Evolutionary conservation across 1,139 yeast genomes (phyloP).

Genomic region (Candida pseudoviswanathii): DNA sequence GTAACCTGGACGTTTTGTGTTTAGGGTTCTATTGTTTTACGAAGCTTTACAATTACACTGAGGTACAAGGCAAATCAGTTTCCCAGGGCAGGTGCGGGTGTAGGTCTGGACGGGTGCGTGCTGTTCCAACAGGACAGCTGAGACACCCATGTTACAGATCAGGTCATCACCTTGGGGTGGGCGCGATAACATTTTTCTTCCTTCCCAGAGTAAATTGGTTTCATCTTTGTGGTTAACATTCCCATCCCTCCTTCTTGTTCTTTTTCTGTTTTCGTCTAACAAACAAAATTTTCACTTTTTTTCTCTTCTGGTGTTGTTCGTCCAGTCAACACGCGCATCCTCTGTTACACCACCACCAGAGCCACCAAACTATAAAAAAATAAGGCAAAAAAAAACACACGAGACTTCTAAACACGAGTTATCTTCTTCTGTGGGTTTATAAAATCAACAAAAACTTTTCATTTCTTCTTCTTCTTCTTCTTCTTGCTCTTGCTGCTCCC

Average conservation of each 20-base stretch:
- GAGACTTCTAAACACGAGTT: background rate
- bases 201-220: no score
- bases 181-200: no score
- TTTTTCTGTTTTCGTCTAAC: background rate
- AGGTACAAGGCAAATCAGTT: no score
- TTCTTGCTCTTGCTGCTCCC: background rate
- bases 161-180: no score
- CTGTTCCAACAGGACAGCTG: no score
- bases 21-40: background rate
- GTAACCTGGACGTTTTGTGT: background rate
- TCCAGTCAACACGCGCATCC: background rate
- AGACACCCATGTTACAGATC: no score
- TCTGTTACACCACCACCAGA: background rate
- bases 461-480: background rate
- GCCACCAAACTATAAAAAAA: background rate
- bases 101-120: no score
- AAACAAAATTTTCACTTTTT: background rate
- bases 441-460: background rate
- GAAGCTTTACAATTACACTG: background rate
- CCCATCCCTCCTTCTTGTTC: background rate
- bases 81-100: no score
- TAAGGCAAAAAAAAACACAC: slow-evolving; percentile 1
- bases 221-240: slow-evolving; percentile 2
- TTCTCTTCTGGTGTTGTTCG: background rate
- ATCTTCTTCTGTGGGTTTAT: background rate